phyloP scores from a whole-genome alignment of 2,329 filamentous ascomycete genomes.

The Nigrospora osmanthi region DNA sequence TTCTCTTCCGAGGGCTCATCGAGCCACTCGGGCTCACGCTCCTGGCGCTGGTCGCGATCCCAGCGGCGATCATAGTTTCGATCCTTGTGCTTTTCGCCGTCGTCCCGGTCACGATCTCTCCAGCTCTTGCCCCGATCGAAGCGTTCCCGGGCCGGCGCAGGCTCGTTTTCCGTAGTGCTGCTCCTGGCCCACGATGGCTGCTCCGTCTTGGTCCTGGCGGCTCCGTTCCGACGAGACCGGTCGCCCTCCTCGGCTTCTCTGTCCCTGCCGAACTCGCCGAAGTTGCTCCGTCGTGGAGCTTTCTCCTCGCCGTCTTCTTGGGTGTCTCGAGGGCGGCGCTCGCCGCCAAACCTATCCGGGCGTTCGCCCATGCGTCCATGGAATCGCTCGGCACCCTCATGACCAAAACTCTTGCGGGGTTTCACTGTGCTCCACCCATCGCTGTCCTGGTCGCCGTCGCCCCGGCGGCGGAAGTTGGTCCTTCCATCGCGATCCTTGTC shows the following conservation, averaged over 20 bases:
- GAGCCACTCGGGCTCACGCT: constrained; percentile 88
- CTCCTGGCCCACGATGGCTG: constrained; percentile 66
- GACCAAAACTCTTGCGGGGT: constrained; percentile 65
- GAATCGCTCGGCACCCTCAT: constrained; percentile 65
- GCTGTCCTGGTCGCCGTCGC: constrained; percentile 49
- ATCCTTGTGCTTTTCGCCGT: constrained; percentile 20
- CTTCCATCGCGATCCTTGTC: constrained; percentile 43
- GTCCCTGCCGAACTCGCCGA: constrained; percentile 40
- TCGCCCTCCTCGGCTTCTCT: constrained; percentile 44
- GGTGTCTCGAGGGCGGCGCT: constrained; percentile 33
- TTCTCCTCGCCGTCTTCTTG: constrained; percentile 44
- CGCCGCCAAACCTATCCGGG: constrained; percentile 26
- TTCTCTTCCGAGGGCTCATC: constrained; percentile 66
- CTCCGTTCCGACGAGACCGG: constrained; percentile 54
- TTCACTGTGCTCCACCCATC: constrained; percentile 72
- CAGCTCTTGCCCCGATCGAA: constrained; percentile 54
- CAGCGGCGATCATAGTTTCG: constrained; percentile 40
- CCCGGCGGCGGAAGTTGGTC: constrained; percentile 42
- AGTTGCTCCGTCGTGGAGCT: constrained; percentile 33
- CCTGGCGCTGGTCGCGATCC: constrained; percentile 45
- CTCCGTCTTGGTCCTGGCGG: constrained; percentile 58
- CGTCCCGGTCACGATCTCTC: constrained; percentile 42
- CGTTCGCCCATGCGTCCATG: constrained; percentile 55
- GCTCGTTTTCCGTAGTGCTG: constrained; percentile 30
- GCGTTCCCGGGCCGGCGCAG: constrained; percentile 36